Percentiles rank a stretch among this genome's conserved stretches.
phyloP scores from a whole-genome alignment of 2,329 filamentous ascomycete species.

The Fusarium foetens region DNA sequence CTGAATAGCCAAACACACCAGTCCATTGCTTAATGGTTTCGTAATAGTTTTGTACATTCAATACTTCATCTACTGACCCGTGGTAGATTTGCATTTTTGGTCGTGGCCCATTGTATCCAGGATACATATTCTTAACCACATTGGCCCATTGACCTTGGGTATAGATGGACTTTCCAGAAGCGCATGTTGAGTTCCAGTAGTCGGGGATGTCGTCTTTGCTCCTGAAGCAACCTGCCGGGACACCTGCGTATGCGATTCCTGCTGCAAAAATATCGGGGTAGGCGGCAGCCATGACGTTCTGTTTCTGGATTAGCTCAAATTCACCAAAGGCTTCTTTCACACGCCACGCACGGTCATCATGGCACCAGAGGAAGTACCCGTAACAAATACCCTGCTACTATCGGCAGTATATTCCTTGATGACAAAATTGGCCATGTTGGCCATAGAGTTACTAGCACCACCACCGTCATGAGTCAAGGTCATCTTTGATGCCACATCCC shows the following conservation, averaged over 20 bases:
- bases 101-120: constrained; percentile 58
- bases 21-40: constrained; percentile 69
- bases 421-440: constrained; percentile 64
- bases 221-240: constrained; percentile 65
- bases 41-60: constrained; percentile 64
- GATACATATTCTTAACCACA: constrained; percentile 59
- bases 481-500: constrained; percentile 66
- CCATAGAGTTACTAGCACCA: constrained; percentile 61
- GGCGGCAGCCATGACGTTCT: constrained; percentile 61
- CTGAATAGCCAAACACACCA: constrained; percentile 57
- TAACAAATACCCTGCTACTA: constrained; percentile 55
- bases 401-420: constrained; percentile 61
- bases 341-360: constrained; percentile 39
- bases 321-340: accelerated
- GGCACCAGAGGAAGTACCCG: constrained; percentile 46
- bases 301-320: constrained; percentile 24
- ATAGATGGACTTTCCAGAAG: constrained; percentile 58
- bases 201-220: constrained; percentile 53
- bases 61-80: constrained; percentile 60
- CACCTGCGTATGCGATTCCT: constrained; percentile 62
- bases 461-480: constrained; percentile 62
- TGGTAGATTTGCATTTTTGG: constrained; percentile 71
- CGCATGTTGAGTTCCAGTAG: constrained; percentile 66
- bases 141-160: constrained; percentile 55
- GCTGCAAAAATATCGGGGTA: constrained; percentile 66